Conservation (phyloP, 192 early-diverging fungal genomes). For the Backusella parvicylindrica region DNA sequence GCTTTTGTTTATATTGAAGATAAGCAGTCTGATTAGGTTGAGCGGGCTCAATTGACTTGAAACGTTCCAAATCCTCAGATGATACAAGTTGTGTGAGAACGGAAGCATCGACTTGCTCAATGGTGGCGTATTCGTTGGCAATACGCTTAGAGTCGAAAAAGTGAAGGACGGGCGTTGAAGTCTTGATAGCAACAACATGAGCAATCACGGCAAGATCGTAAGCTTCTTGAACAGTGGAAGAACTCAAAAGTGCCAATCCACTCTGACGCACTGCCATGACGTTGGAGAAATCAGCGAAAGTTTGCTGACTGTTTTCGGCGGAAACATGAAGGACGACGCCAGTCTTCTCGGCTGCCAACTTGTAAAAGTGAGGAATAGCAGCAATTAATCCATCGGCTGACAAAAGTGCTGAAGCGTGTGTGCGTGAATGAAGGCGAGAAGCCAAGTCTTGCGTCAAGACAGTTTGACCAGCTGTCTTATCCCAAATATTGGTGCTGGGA, state of each 20-base stretch:
- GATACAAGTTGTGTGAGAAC: slow-evolving; percentile 29
- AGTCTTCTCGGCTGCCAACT: slow-evolving; percentile 40
- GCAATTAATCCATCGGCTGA: slow-evolving; percentile 36
- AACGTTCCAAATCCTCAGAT: slow-evolving; percentile 42
- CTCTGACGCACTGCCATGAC: slow-evolving; percentile 73
- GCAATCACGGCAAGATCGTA: slow-evolving; percentile 81
- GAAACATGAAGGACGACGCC: slow-evolving; percentile 55
- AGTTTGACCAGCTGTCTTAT: slow-evolving; percentile 25
- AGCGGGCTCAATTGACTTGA: slow-evolving; percentile 10
- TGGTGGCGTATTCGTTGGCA: slow-evolving; percentile 28
- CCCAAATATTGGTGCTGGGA: slow-evolving; percentile 30
- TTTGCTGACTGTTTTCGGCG: slow-evolving; percentile 33
- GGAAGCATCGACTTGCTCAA: slow-evolving; percentile 33
- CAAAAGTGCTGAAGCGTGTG: slow-evolving; percentile 26
- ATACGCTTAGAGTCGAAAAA: slow-evolving; percentile 49
- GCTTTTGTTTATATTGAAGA: slow-evolving; percentile 22
- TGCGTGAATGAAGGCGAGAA: slow-evolving; percentile 25
- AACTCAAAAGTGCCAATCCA: slow-evolving; percentile 77
- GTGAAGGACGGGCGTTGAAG: slow-evolving; percentile 59
- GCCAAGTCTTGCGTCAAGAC: slow-evolving; percentile 30
- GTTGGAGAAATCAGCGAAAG: slow-evolving; percentile 44
- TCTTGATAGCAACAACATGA: slow-evolving; percentile 63
- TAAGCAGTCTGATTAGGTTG: slow-evolving; percentile 15
- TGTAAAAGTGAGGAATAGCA: slow-evolving; percentile 56
- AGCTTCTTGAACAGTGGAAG: slow-evolving; percentile 72